Evolutionary conservation across 2,329 filamentous ascomycete genomes (phyloP).

Genomic region (Raffaelea arxii): DNA sequence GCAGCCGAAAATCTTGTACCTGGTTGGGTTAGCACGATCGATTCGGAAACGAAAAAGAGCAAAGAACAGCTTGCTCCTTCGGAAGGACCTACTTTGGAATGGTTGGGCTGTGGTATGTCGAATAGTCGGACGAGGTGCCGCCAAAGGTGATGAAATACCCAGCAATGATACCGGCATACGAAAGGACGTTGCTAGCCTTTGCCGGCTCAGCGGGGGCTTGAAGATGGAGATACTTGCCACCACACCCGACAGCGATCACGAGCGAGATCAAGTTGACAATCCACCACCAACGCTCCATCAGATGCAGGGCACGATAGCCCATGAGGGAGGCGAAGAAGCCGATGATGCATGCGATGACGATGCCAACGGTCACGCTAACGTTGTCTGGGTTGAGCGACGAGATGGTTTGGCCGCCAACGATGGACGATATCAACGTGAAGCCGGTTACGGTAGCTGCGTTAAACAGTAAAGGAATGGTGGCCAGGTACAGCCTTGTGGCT

Average conservation of each 20-base stretch:
- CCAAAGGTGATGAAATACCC: constrained; percentile 46
- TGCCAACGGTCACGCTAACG: constrained; percentile 43
- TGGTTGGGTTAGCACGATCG: constrained; percentile 10
- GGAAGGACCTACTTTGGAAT: constrained; percentile 25
- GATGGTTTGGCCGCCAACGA: constrained; percentile 45
- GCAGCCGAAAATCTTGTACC: constrained; percentile 32
- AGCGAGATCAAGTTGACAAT: constrained; percentile 43
- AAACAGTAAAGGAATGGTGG: constrained; percentile 39
- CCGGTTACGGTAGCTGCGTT: constrained; percentile 49
- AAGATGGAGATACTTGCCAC: constrained; percentile 36
- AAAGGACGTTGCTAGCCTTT: constrained; percentile 27
- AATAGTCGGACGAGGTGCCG: constrained; percentile 45
- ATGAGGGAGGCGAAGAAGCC: constrained; percentile 44
- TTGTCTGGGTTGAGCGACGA: constrained; percentile 33
- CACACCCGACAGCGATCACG: constrained; percentile 41
- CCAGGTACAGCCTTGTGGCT: constrained; percentile 40
- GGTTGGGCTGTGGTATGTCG: constrained; percentile 41
- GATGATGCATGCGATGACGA: constrained; percentile 44
- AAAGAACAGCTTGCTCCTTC: background rate
- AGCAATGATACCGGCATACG: constrained; percentile 37
- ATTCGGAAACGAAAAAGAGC: background rate
- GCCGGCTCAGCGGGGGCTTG: constrained; percentile 31
- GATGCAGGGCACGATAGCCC: constrained; percentile 44
- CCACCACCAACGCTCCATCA: constrained; percentile 48
- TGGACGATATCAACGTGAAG: constrained; percentile 45